Percentiles rank a stretch among this genome's conserved stretches.
These are phyloP conservation scores for Penicillium subrubescens DNA, from an alignment of 495 filamentous ascomycete species.

Conservation along the genomic window DNA sequence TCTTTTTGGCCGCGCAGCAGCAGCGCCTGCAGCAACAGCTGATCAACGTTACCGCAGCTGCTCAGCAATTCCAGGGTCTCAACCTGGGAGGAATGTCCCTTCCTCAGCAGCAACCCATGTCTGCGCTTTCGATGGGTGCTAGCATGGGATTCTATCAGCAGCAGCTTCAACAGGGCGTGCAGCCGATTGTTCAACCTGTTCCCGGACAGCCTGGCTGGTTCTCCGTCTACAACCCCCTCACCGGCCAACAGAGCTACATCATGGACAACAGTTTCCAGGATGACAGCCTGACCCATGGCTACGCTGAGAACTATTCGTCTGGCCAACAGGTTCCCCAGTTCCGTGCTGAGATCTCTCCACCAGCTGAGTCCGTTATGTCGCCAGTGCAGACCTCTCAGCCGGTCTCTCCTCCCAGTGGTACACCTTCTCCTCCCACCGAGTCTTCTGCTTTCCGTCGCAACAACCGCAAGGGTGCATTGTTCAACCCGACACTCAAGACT, in stretches of 20 bases:
- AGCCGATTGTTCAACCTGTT: conserved; percentile 69
- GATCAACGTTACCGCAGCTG: conserved; percentile 56
- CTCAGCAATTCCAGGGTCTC: conserved; percentile 77
- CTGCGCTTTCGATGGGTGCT: conserved; percentile 43
- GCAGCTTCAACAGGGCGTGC: conserved; percentile 72
- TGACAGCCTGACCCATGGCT: conserved; percentile 28
- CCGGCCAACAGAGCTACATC: conserved; percentile 75
- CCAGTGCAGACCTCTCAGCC: conserved; percentile 46
- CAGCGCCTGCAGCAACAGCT: conserved; percentile 74
- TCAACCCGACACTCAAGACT: conserved; percentile 62
- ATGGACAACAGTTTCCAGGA: conserved; percentile 57
- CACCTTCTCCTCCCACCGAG: conserved; percentile 61
- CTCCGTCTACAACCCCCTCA: conserved; percentile 78
- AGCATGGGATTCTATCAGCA: conserved; percentile 62
- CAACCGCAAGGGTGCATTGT: conserved; percentile 88
- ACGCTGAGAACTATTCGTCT: conserved; percentile 43
- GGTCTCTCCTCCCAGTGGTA: conserved; percentile 70
- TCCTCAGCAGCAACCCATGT: conserved; percentile 44
- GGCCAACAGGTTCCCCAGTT: conserved; percentile 58
- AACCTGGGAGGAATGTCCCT: conserved; percentile 50
- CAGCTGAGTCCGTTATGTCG: conserved; percentile 58
- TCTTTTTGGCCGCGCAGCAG: conserved; percentile 85
- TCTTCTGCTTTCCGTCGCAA: conserved; percentile 86
- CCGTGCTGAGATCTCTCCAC: conserved; percentile 80
- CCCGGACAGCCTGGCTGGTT: conserved; percentile 74